Conservation (phyloP, 192 early-diverging fungal species). For the Rhizophagus sp. region DNA sequence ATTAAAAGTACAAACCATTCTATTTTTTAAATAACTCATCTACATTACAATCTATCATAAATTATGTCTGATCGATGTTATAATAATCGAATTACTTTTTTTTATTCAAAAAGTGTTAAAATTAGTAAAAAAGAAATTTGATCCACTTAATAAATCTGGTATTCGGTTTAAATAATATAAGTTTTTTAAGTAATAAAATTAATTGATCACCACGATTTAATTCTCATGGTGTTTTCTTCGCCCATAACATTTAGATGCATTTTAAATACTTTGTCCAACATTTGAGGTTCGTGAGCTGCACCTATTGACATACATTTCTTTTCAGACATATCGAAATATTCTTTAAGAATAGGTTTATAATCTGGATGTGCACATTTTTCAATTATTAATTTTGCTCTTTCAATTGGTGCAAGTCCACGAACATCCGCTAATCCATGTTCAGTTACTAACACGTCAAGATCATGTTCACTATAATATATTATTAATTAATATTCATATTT, state of each 20-base stretch:
- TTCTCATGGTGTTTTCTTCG: slow-evolving; percentile 45
- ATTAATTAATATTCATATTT: not conserved
- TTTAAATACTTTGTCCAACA: slow-evolving; percentile 48
- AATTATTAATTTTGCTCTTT: slow-evolving; percentile 46
- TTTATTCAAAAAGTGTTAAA: no score
- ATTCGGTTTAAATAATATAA: no score
- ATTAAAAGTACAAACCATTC: no score
- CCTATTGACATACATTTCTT: slow-evolving; percentile 40
- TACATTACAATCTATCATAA: no score
- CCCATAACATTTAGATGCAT: slow-evolving; percentile 43
- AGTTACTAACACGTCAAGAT: slow-evolving; percentile 45
- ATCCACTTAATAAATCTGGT: no score
- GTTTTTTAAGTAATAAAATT: no score
- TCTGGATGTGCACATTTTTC: slow-evolving; percentile 48
- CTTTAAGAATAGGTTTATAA: slow-evolving; percentile 39
- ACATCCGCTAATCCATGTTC: slow-evolving; percentile 49
- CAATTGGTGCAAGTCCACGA: slow-evolving; percentile 41
- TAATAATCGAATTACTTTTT: no score
- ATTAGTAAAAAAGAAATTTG: no score
- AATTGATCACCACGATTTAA: slow-evolving; percentile 38
- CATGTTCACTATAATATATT: slow-evolving; percentile 34
- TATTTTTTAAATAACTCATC: no score
- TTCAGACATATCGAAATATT: slow-evolving; percentile 42
- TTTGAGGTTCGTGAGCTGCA: slow-evolving; percentile 45
- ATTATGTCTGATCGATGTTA: no score